Evolutionary conservation across 1,139 yeast genomes (phyloP).

Genomic region (Pichia inconspicua): DNA sequence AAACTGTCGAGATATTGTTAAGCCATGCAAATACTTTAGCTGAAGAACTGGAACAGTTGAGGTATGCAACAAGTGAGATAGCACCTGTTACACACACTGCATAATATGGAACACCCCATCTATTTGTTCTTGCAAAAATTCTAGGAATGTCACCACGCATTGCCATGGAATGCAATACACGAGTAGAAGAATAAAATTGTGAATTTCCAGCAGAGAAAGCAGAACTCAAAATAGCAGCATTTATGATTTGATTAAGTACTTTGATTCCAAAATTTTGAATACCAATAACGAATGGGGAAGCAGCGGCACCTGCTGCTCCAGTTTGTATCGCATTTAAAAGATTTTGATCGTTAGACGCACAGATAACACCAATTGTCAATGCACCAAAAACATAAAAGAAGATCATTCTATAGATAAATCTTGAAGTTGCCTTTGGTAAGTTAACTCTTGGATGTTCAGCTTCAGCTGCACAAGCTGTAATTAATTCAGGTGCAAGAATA

Average conservation of each 20-base stretch:
- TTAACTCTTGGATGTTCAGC: slow-evolving; percentile 38
- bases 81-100: slow-evolving; percentile 28
- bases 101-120: slow-evolving; percentile 38
- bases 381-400: slow-evolving; percentile 41
- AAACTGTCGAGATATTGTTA: slow-evolving; percentile 35
- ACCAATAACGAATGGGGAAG: slow-evolving; percentile 46
- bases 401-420: slow-evolving; percentile 41
- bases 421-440: slow-evolving; percentile 38
- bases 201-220: slow-evolving; percentile 38
- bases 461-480: slow-evolving; percentile 37
- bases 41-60: slow-evolving; percentile 25
- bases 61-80: slow-evolving; percentile 33
- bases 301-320: slow-evolving; percentile 31
- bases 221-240: slow-evolving; percentile 35
- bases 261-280: slow-evolving; percentile 33
- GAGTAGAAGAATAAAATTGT: slow-evolving; percentile 31
- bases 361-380: slow-evolving; percentile 36
- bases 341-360: slow-evolving; percentile 14
- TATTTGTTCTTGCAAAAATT: slow-evolving; percentile 35
- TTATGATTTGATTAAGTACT: slow-evolving; percentile 32
- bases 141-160: slow-evolving; percentile 42
- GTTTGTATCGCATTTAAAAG: slow-evolving; percentile 11
- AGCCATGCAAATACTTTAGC: slow-evolving; percentile 33
- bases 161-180: slow-evolving; percentile 34
- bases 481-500: slow-evolving; percentile 30